These are phyloP conservation scores for Fusarium sp. DNA, from an alignment of 2,329 filamentous ascomycete genomes.

Conservation along the genomic window DNA sequence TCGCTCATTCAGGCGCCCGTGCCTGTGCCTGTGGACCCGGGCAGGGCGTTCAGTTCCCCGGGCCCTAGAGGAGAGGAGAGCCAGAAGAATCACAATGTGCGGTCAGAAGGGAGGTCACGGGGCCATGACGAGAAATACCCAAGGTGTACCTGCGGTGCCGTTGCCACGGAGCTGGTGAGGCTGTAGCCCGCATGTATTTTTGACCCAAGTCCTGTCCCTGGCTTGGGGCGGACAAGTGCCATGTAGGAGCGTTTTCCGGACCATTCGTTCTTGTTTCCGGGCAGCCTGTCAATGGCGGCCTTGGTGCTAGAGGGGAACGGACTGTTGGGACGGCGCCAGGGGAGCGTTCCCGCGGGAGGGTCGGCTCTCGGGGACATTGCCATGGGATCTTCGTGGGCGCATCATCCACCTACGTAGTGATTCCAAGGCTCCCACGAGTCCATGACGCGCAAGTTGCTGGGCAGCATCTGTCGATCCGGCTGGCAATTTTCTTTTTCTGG, in stretches of 20 bases:
- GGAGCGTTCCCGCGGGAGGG: conserved; percentile 16
- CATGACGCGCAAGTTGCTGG: conserved; percentile 2
- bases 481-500: neutral
- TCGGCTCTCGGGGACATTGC: conserved; percentile 21
- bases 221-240: conserved; percentile 15
- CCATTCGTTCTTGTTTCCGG: conserved; percentile 35
- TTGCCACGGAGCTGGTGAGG: conserved; percentile 14
- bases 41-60: conserved; percentile 29
- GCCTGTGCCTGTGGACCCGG: conserved; percentile 29
- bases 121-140: conserved; percentile 28
- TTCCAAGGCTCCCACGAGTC: conserved; percentile 3
- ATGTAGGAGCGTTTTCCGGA: conserved; percentile 32
- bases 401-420: conserved; percentile 6
- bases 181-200: conserved; percentile 29
- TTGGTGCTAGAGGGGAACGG: conserved; percentile 25
- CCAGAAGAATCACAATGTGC: conserved; percentile 34
- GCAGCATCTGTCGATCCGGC: neutral
- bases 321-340: conserved; percentile 25
- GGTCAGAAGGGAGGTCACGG: conserved; percentile 37
- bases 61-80: conserved; percentile 13
- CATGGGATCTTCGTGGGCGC: neutral
- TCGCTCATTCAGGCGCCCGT: conserved; percentile 7
- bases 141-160: conserved; percentile 21
- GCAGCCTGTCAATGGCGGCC: conserved; percentile 27
- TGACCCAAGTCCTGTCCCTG: conserved; percentile 23